Evolutionary conservation across 2,329 filamentous ascomycete species (phyloP), one percentile per base, ranked within the genome.

Genomic region (Ascochyta koolunga): DNA sequence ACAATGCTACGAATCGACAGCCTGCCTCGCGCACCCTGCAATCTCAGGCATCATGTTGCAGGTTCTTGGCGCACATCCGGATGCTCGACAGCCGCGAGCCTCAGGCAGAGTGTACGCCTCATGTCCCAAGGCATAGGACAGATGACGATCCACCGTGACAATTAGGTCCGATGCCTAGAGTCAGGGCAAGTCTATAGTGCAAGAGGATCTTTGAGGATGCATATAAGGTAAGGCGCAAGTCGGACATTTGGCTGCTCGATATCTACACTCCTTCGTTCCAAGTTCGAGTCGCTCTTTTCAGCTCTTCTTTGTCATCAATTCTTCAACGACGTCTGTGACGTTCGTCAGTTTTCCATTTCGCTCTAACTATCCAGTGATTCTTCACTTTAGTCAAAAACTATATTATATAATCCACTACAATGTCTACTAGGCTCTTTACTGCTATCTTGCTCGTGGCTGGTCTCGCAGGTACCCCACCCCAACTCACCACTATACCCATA

Each of bases 401-500:
- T 6, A 42, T 11, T 29, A 15, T 15, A 4, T 8, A 11, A 13
- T 16, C 8, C 13, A 25, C 27, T 5, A 43, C 21, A 35, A 54
- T 54, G 50, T 49, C 44, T 44, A 31, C 35, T 19, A 49, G n/a
- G n/a, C 2, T 49, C 15, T 11, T 54, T 8, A 33, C 51, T 13
- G 21, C 31, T 8, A 7, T 49, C n/a, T 31, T 54, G 51, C 51
- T 54, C 35, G 39, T 45, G 49, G 51, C 51, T 19, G 35, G 51
- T 35, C 45, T 54, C 29, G 45, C 51, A 39, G 45, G 51, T 41
- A 45, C 13, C 27, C 45, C 0, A 5, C 10, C 3, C 11, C 29
- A 27, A 21, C 37, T 10, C 21, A 33, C 31, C 2, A 3, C 5
- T n/a, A n/a, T 25, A 6, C 18, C 6, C 5, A 25, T 15, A 27